Conservation (phyloP, 805 yeast genomes). For the Metschnikowia sp. region DNA sequence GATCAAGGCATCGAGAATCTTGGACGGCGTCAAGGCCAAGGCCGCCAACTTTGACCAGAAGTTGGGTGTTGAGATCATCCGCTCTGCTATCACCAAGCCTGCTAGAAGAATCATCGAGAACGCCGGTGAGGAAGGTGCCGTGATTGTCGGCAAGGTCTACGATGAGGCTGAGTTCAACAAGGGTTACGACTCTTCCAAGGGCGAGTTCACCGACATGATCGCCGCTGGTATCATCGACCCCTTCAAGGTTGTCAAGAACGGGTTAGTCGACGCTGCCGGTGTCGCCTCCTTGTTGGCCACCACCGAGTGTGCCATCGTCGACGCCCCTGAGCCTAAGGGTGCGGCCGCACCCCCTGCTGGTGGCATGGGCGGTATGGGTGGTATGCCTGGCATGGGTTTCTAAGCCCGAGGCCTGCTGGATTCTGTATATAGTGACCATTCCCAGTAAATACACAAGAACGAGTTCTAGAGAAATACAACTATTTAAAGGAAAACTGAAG, state of each 20-base stretch:
- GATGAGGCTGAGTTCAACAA: constrained; percentile 70
- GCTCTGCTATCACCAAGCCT: constrained; percentile 90
- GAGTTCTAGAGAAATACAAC: neutral
- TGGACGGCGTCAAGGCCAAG: constrained; percentile 66
- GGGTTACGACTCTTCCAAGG: constrained; percentile 91
- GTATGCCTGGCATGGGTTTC: constrained; percentile 32
- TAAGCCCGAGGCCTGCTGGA: constrained; percentile 10
- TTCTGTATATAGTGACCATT: constrained; percentile 9
- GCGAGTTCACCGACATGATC: constrained; percentile 93
- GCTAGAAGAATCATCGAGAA: constrained; percentile 94
- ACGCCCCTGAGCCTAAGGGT: constrained; percentile 79
- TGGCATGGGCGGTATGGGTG: constrained; percentile 40
- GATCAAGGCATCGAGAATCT: constrained; percentile 79
- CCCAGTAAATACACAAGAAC: neutral
- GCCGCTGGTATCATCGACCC: constrained; percentile 98
- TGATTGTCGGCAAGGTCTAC: constrained; percentile 84
- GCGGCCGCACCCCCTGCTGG: constrained; percentile 45
- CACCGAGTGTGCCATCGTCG: constrained; percentile 97
- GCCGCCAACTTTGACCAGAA: constrained; percentile 87
- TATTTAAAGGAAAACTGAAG: neutral
- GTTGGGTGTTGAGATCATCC: constrained; percentile 91
- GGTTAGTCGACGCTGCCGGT: constrained; percentile 94
- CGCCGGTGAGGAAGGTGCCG: constrained; percentile 98
- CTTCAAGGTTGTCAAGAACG: constrained; percentile 94
- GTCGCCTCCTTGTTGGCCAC: constrained; percentile 97